phyloP scores from a whole-genome alignment of 2,329 filamentous ascomycete species.

The Stagonosporopsis tanaceti region DNA sequence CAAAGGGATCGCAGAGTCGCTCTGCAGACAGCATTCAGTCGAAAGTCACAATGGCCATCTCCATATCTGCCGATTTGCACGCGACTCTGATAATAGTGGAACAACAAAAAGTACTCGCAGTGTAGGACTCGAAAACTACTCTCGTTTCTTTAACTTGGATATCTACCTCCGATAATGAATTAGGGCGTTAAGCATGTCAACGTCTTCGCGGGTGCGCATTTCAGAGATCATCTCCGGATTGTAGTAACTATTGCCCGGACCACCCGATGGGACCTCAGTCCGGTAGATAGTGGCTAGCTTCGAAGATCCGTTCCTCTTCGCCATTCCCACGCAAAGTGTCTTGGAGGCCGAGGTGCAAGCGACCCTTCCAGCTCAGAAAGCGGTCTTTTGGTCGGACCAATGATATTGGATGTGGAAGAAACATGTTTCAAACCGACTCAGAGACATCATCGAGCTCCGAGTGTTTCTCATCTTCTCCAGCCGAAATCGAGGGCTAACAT shows the following conservation, averaged over 20 bases:
- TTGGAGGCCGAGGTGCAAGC: too few relatives aligned
- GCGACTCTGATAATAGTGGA: too few relatives aligned
- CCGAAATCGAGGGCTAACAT: background rate
- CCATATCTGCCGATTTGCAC: too few relatives aligned
- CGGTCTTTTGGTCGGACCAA: background rate
- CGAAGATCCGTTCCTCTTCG: background rate
- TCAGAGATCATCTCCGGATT: background rate
- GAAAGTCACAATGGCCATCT: too few relatives aligned
- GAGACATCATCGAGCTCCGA: background rate
- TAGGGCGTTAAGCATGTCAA: background rate
- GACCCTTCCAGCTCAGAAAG: background rate
- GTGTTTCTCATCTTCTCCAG: background rate
- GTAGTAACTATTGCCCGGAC: background rate
- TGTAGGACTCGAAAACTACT: too few relatives aligned
- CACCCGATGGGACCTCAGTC: background rate
- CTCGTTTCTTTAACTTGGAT: background rate
- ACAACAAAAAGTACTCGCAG: too few relatives aligned
- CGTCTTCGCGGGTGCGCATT: too few relatives aligned
- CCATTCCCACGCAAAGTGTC: background rate
- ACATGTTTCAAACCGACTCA: background rate
- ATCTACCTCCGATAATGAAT: background rate
- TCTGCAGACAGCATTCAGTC: too few relatives aligned
- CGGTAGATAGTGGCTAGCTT: background rate
- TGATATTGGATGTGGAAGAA: too few relatives aligned
- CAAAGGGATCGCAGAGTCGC: too few relatives aligned